A percentile compares a stretch with the other conserved stretches of the same genome.
These are phyloP conservation scores for Mortierella polycephala DNA, from an alignment of 371 early-diverging fungal genomes.

Conservation along the genomic window DNA sequence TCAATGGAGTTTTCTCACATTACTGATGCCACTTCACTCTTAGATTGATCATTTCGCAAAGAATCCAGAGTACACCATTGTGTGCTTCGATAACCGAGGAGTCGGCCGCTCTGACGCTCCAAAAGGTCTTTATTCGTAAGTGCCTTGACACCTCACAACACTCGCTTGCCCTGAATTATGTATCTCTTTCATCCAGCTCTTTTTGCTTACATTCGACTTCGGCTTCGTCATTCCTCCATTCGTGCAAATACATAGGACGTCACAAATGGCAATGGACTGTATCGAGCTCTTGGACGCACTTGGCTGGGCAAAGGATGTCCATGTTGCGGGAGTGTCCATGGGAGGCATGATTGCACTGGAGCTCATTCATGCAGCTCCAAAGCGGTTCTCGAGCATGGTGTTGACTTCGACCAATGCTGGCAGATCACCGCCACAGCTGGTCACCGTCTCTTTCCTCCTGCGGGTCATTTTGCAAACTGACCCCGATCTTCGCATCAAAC, in stretches of 20 bases:
- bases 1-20: background rate
- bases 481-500: constrained; percentile 29
- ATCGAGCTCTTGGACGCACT: constrained; percentile 71
- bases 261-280: constrained; percentile 82
- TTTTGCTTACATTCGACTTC: background rate
- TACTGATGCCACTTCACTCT: background rate
- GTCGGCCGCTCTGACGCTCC: constrained; percentile 72
- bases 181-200: background rate
- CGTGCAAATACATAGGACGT: constrained; percentile 56
- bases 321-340: constrained; percentile 80
- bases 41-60: constrained; percentile 41
- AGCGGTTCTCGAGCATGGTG: constrained; percentile 39
- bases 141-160: background rate
- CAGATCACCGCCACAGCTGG: constrained; percentile 47
- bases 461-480: constrained; percentile 33
- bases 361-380: constrained; percentile 53
- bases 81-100: constrained; percentile 87
- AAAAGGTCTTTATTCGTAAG: constrained; percentile 63
- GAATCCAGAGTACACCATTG: constrained; percentile 69
- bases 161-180: background rate
- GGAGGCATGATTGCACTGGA: constrained; percentile 74
- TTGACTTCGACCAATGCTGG: constrained; percentile 52
- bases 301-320: constrained; percentile 71
- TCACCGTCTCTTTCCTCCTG: constrained; percentile 39
- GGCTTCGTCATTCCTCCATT: background rate